Percentiles rank a stretch among this genome's conserved stretches.
Conservation (phyloP, 495 filamentous ascomycete species). For the Neurospora sp. region DNA sequence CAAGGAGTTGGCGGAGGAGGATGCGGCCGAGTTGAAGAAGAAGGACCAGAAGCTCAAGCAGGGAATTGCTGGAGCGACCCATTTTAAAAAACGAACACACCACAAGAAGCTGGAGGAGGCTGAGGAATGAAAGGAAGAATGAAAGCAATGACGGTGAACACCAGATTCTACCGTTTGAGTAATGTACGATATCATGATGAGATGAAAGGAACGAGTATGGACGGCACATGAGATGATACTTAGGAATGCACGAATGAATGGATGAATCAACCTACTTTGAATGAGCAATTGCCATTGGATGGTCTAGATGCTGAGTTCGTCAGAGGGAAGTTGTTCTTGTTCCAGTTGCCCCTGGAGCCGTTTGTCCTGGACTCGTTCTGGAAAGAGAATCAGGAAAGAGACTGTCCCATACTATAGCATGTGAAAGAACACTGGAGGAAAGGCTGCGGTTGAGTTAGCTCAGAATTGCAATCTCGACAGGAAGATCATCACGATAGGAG, state of each 20-base stretch:
- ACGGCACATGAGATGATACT: neutral
- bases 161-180: neutral
- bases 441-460: neutral
- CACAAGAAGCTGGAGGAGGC: neutral
- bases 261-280: neutral
- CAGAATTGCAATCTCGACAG: neutral
- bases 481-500: neutral
- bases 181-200: neutral
- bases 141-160: neutral
- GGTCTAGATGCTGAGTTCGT: neutral
- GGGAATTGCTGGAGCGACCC: neutral
- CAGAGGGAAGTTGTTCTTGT: neutral
- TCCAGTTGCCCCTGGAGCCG: neutral
- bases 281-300: neutral
- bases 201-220: neutral
- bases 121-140: neutral
- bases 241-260: neutral
- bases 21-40: conserved; percentile 12
- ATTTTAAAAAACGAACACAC: neutral
- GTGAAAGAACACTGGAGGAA: neutral
- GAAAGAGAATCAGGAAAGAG: neutral
- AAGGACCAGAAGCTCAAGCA: conserved; percentile 7
- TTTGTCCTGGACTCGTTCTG: neutral
- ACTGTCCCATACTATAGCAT: neutral
- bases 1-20: conserved; percentile 18